These are phyloP conservation scores for Pseudozyma pruni DNA, from an alignment of 1,284 basidiomycete species.

Conservation along the genomic window DNA sequence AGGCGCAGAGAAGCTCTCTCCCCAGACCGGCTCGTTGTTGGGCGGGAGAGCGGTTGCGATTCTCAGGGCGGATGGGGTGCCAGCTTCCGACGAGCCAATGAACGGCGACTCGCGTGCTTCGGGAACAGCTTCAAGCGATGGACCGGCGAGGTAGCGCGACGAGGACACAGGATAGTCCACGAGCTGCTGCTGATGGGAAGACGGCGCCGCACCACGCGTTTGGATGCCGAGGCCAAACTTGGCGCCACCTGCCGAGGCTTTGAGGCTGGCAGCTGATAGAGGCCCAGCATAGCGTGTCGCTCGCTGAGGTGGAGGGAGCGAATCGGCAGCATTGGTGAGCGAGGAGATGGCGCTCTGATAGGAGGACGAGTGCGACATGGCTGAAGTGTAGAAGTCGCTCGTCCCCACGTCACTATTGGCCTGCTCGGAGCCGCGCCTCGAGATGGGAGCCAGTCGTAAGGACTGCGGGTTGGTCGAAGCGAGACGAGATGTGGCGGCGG, in stretches of 20 bases:
- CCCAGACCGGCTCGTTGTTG: slow-evolving; percentile 39
- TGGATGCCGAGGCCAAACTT: slow-evolving; percentile 33
- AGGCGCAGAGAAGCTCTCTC: slow-evolving; percentile 21
- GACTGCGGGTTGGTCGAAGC: neutral
- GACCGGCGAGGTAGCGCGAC: slow-evolving; percentile 16
- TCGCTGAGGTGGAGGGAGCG: slow-evolving; percentile 1
- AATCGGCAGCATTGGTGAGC: slow-evolving; percentile 8
- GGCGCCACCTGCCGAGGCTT: slow-evolving; percentile 2
- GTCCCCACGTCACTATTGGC: slow-evolving; percentile 11
- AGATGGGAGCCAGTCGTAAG: neutral
- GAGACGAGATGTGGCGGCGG: slow-evolving; percentile 8
- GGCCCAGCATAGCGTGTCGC: neutral
- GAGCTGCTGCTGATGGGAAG: slow-evolving; percentile 4
- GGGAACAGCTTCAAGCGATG: slow-evolving; percentile 23
- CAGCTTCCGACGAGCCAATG: slow-evolving; percentile 20
- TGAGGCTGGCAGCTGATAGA: neutral
- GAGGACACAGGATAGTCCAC: slow-evolving; percentile 1
- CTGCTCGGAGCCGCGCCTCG: slow-evolving; percentile 19
- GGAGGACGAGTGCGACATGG: slow-evolving; percentile 25
- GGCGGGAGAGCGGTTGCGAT: slow-evolving; percentile 25
- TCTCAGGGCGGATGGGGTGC: slow-evolving; percentile 11
- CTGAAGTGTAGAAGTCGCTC: slow-evolving; percentile 8
- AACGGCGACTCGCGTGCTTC: slow-evolving; percentile 39
- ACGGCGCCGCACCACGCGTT: slow-evolving; percentile 5
- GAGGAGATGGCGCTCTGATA: slow-evolving; percentile 29